Evolutionary conservation across 371 early-diverging fungal species (phyloP), one percentile per base, ranked within the genome.

Genomic region (Fennellomyces sp.): DNA sequence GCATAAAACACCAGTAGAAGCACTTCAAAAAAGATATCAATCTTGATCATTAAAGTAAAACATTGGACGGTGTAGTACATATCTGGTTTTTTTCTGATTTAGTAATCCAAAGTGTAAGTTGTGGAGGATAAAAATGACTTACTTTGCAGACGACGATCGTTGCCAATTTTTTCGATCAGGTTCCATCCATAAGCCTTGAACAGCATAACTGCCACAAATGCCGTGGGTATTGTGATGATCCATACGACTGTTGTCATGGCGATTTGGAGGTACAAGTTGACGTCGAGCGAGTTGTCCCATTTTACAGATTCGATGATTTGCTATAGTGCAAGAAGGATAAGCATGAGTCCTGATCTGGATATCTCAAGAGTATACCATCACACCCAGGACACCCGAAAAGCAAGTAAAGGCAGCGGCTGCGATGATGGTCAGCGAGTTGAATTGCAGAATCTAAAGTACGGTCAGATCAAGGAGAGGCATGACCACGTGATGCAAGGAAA

Each of bases 21-120:
- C 3, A 58, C 58, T 55, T 64, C 58, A 38, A 64, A 64, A 27
- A 64, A 64, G n/a, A 51, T 31, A 33, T 55, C 51, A 21, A 64
- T 54, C 39, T 64, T 64, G 50, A 64, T 53, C 28, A 38, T 45
- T 2, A 64, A 31, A 2, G 47, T 54, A 23, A 64, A 64, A 55
- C 54, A 58, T 52, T 59, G 57, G 5, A 59, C 64, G 2, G 42
- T 39, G 19, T 53, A 58, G 39, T 64, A 64, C 64, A 64, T 64
- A 23, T 38, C 64, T 64, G 55, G 13, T 27, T 19, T 39, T 36
- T 36, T 19, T 11, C 5, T 48, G 3, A 15, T 25, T 36, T 31
- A 29, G 33, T 52, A 3, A 29, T 17, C 2, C n/a, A n/a, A n/a
- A n/a, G n/a, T n/a, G n/a, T n/a, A n/a, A n/a, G n/a, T n/a, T n/a